Base-by-base conservation (phyloP, 257 asterid species). In the Scutellaria galericulata region DNA sequence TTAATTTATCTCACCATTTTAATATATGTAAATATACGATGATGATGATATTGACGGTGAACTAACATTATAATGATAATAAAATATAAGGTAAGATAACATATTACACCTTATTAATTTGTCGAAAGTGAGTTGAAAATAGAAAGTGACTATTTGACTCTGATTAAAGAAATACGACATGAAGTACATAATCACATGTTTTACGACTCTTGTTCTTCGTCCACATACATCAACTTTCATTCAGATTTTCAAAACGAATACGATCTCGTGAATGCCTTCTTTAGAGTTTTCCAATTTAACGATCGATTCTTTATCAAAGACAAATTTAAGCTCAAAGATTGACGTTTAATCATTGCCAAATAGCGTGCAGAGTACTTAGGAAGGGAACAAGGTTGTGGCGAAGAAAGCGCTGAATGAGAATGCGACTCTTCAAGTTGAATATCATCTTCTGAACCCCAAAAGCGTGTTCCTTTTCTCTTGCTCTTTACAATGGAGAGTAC, bases 391-490 rank as follows among this genome's bases (percentile, higher is more conserved):
- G 59, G 41, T n/a, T 76, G 70, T 6, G 87, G 82, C 6, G 92
- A 68, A 12, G 70, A 37, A 27, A 86, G 76, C 18, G 82, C 77
- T 0, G 84, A 75, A 53, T 57, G 63, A 0, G 79, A 73, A 54
- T 55, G 73, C 46, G 78, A 60, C 51, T 77, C 78, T 47, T 77
- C 68, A 9, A 57, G 41, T 31, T 53, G 75, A 1, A 27, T 15
- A 8, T 70, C 53, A 56, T 86, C 95, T 40, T 87, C 83, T 0
- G 70, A 47, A 11, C 78, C 77, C 98, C 92, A 90, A 69, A 93
- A 90, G n/a, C 88, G 77, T 42, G 96, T 83, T 5, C 52, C 91
- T 83, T 79, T 93, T 31, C 96, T 83, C 81, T 87, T 93, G 31
- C n/a, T 81, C 78, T 71, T 78, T 18, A 87, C 82, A 6, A 13